Conservation (phyloP, 306 rosid genomes). For the Malus sylvestris region DNA sequence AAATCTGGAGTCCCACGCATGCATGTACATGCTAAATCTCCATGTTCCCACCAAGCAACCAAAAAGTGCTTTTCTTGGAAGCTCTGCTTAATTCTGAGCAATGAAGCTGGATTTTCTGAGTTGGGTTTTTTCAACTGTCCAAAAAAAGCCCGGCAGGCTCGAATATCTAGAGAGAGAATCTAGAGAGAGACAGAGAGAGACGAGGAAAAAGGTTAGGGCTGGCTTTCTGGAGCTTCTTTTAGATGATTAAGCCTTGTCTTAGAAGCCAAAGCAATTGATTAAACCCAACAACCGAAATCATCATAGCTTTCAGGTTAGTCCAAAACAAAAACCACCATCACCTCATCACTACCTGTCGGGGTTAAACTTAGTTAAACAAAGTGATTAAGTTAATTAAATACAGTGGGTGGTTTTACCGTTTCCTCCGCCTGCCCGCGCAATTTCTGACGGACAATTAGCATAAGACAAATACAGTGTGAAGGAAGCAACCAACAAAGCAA, state of each 20-base stretch:
- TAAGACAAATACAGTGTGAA: background rate
- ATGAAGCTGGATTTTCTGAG: background rate
- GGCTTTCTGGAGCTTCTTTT: background rate
- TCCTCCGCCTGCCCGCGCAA: slow-evolving; percentile 17
- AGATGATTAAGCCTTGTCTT: slow-evolving; percentile 37
- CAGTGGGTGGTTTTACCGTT: slow-evolving; percentile 1
- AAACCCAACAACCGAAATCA: slow-evolving; percentile 16
- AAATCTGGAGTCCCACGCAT: background rate
- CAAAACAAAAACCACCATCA: background rate
- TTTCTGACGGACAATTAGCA: background rate
- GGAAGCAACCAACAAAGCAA: background rate
- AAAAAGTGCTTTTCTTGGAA: no score
- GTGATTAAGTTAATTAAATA: no score
- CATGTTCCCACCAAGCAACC: background rate
- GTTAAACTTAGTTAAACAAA: no score
- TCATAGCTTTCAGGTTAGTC: background rate
- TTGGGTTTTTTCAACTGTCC: slow-evolving; percentile 1
- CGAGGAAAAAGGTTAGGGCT: background rate
- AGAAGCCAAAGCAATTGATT: slow-evolving; percentile 20
- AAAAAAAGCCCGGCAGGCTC: background rate
- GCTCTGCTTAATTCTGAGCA: no score
- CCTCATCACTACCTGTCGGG: background rate
- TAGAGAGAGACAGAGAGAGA: background rate
- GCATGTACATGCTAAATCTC: background rate
- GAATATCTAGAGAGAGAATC: background rate